Conservation (phyloP, 2,329 filamentous ascomycete species). For the Fusarium oxysporum region DNA sequence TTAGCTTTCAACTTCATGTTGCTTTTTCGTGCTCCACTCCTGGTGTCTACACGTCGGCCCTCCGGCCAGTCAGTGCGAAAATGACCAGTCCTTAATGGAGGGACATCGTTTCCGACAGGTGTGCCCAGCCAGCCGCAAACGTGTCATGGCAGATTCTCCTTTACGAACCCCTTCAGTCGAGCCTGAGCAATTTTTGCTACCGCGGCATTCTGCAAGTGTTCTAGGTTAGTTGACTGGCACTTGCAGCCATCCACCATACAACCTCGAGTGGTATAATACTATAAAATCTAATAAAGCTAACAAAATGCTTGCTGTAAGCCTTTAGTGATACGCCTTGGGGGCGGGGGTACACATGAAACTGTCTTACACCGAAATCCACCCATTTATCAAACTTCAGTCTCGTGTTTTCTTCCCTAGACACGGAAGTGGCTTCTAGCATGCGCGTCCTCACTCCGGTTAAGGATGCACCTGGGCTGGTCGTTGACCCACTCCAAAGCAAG, state of each 20-base stretch:
- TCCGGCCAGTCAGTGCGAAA: constrained; percentile 4
- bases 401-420: background rate
- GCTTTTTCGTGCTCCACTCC: constrained; percentile 18
- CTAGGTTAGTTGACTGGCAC: constrained; percentile 28
- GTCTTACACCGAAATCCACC: background rate
- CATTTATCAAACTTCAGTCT: background rate
- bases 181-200: background rate
- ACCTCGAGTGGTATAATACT: background rate
- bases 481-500: constrained; percentile 6
- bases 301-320: background rate
- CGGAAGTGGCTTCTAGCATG: constrained; percentile 10
- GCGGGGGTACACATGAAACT: background rate
- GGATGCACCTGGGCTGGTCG: background rate
- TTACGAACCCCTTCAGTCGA: background rate
- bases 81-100: background rate
- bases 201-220: constrained; percentile 35
- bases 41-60: background rate
- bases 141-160: background rate
- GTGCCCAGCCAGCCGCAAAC: constrained; percentile 15
- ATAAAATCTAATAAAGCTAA: background rate
- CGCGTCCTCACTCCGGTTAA: background rate
- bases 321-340: background rate
- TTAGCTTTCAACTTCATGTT: constrained; percentile 10
- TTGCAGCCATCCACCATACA: background rate
- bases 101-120: background rate